Evolutionary conservation across 495 filamentous ascomycete genomes (phyloP).

Genomic region (Sabuloglossum arenarium): DNA sequence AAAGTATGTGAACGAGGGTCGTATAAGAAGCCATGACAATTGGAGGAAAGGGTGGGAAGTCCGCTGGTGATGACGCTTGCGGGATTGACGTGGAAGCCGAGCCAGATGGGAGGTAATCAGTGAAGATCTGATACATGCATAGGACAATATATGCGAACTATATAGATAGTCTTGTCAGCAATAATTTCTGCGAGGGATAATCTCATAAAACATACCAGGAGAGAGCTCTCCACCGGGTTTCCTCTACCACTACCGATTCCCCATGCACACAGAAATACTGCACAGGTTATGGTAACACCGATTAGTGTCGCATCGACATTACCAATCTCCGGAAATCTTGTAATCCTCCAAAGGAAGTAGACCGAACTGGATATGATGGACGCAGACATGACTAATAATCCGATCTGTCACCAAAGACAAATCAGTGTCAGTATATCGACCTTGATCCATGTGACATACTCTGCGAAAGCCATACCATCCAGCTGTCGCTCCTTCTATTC

Average conservation of each 20-base stretch:
- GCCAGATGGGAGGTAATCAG: conserved; percentile 73
- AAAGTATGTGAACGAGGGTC: conserved; percentile 67
- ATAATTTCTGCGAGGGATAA: neutral
- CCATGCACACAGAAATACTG: conserved; percentile 78
- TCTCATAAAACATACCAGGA: conserved; percentile 29
- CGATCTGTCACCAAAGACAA: conserved; percentile 36
- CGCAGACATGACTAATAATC: conserved; percentile 66
- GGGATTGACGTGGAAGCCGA: conserved; percentile 23
- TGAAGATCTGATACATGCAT: conserved; percentile 98
- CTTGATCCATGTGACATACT: neutral
- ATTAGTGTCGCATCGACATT: conserved; percentile 91
- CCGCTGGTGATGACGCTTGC: conserved; percentile 24
- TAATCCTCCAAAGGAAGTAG: conserved; percentile 92
- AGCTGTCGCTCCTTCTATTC: conserved; percentile 79
- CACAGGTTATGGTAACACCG: conserved; percentile 75
- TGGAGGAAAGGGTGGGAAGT: conserved; percentile 81
- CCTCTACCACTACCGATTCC: conserved; percentile 88
- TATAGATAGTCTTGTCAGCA: conserved; percentile 4
- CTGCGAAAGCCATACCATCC: conserved; percentile 53
- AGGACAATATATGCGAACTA: conserved; percentile 85
- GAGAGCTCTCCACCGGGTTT: conserved; percentile 86
- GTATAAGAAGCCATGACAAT: conserved; percentile 98
- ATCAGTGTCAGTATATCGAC: conserved; percentile 3
- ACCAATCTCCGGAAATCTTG: conserved; percentile 76
- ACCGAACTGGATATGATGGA: conserved; percentile 82